These are phyloP conservation scores for Lactarius hengduanensis DNA, from an alignment of 768 basidiomycete genomes.

Conservation along the genomic window DNA sequence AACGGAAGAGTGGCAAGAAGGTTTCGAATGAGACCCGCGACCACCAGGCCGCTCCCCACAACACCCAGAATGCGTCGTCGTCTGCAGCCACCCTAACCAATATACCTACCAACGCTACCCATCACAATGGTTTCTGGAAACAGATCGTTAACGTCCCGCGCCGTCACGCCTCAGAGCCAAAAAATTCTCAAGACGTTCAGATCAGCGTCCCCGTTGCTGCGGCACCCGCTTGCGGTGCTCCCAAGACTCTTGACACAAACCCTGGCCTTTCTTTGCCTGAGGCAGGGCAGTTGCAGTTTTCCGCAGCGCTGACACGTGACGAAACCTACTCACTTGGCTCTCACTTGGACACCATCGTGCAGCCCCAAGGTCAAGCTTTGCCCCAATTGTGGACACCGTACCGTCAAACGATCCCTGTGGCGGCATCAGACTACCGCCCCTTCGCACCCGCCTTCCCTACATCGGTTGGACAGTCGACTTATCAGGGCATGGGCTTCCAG, in stretches of 20 bases:
- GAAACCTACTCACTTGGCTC: neutral
- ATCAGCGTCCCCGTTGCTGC: neutral
- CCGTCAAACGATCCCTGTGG: neutral
- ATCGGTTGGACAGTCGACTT: neutral
- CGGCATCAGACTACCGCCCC: neutral
- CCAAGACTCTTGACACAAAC: neutral
- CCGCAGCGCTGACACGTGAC: neutral
- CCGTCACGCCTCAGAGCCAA: neutral
- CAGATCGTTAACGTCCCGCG: neutral
- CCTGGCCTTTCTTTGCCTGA: neutral
- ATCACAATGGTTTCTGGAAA: slow-evolving; percentile 17
- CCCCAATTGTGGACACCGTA: neutral
- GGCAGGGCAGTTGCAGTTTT: neutral
- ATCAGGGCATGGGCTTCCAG: neutral
- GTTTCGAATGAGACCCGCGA: neutral
- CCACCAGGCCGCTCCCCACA: neutral
- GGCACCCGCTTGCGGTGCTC: neutral
- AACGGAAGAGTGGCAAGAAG: neutral
- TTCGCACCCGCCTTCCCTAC: neutral
- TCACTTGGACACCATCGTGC: neutral
- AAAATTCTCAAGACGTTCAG: neutral
- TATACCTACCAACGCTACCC: neutral
- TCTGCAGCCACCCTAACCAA: neutral
- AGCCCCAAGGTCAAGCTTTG: neutral
- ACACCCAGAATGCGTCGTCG: neutral